A percentile compares a stretch with the other conserved stretches of the same genome.
Conservation (phyloP, 495 filamentous ascomycete genomes). For the Talaromyces borbonicus region DNA sequence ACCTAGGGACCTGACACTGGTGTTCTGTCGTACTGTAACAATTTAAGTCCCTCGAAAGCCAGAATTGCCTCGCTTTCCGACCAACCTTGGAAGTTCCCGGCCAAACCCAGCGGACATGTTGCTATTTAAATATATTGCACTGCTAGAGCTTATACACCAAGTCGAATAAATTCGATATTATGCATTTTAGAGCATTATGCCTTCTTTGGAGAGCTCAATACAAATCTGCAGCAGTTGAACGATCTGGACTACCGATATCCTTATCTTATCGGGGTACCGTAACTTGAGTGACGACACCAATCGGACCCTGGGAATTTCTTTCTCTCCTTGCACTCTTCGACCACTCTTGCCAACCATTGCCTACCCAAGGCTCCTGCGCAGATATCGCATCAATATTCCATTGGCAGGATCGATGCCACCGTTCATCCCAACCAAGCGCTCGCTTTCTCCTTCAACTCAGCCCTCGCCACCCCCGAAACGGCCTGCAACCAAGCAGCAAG, state of each 20-base stretch:
- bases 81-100: too few relatives aligned
- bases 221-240: background rate
- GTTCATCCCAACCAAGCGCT: conserved; percentile 41
- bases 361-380: background rate
- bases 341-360: background rate
- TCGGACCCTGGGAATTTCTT: too few relatives aligned
- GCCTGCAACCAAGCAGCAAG: conserved; percentile 33
- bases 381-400: background rate
- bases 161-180: too few relatives aligned
- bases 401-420: conserved; percentile 33
- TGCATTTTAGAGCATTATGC: background rate
- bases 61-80: too few relatives aligned
- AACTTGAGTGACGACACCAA: conserved; percentile 2
- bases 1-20: too few relatives aligned
- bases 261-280: conserved; percentile 8
- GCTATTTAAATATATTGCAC: too few relatives aligned
- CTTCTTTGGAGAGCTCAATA: background rate
- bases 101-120: too few relatives aligned
- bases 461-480: conserved; percentile 62
- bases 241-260: background rate
- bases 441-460: conserved; percentile 29
- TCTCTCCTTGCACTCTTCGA: background rate
- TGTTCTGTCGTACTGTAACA: too few relatives aligned
- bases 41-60: too few relatives aligned
- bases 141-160: too few relatives aligned